A percentile compares a stretch with the other conserved stretches of the same genome.
These are phyloP conservation scores for Colletotrichum lini DNA, from an alignment of 2,329 filamentous ascomycete species.

Conservation along the genomic window DNA sequence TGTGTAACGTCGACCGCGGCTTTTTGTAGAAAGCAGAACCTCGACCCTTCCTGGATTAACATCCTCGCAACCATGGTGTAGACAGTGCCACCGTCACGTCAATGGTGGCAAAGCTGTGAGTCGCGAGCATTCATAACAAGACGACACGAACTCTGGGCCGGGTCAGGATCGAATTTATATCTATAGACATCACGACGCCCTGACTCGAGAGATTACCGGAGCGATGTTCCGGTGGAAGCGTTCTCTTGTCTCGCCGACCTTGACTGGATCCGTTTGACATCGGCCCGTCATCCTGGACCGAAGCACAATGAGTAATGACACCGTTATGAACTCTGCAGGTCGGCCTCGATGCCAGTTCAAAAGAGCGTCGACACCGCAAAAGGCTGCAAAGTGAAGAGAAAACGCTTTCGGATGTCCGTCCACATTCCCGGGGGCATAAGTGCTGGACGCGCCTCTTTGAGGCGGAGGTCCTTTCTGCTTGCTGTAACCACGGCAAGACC, in stretches of 20 bases:
- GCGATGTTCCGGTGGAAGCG: neutral
- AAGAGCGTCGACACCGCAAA: neutral
- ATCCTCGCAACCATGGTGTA: neutral
- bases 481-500: too few relatives aligned
- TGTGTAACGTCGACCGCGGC: neutral
- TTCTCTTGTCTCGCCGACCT: neutral
- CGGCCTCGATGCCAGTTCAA: neutral
- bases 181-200: neutral
- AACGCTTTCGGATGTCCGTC: neutral
- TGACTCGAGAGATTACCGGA: neutral
- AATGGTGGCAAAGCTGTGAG: neutral
- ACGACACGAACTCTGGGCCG: neutral
- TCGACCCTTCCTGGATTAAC: neutral
- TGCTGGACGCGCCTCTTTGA: neutral
- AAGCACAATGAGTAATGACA: neutral
- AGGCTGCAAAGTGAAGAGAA: neutral
- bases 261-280: neutral
- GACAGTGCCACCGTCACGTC: neutral
- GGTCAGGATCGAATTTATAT: neutral
- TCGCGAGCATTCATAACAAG: neutral
- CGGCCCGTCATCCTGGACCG: neutral
- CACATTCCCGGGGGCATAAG: neutral
- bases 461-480: neutral
- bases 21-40: neutral
- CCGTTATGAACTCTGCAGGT: neutral